Percentiles rank a stretch among this genome's conserved stretches.
Evolutionary conservation across 148 eudicot species (phyloP).

Genomic region (Salicornia ramosissima): DNA sequence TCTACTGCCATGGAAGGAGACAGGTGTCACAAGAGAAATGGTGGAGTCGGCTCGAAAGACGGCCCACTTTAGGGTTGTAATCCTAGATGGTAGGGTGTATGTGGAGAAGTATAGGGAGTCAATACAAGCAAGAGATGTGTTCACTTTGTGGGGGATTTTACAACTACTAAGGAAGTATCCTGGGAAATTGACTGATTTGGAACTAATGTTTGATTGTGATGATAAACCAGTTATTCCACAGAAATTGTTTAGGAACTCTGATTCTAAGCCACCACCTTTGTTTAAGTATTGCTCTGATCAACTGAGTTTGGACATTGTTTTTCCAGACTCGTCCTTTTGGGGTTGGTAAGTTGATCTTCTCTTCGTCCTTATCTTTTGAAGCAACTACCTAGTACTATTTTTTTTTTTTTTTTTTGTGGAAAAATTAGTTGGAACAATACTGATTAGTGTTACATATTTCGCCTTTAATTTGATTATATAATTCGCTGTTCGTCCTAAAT

Average conservation of each 20-base stretch:
- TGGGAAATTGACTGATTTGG: slow-evolving; percentile 72
- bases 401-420: too few species aligned
- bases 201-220: slow-evolving; percentile 62
- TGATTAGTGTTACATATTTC: too few species aligned
- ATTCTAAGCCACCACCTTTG: slow-evolving; percentile 55
- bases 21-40: slow-evolving; percentile 61
- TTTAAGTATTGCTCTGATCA: slow-evolving; percentile 70
- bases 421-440: too few species aligned
- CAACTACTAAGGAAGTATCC: slow-evolving; percentile 71
- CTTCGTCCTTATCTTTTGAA: too few species aligned
- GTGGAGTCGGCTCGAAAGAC: slow-evolving; percentile 48
- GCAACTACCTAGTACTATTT: too few species aligned
- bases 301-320: slow-evolving; percentile 61
- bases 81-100: slow-evolving; percentile 54
- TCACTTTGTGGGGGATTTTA: slow-evolving; percentile 78
- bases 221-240: slow-evolving; percentile 48
- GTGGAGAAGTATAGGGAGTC: slow-evolving; percentile 52
- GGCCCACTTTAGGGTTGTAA: slow-evolving; percentile 58
- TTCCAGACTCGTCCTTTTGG: slow-evolving; percentile 96
- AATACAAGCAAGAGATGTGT: slow-evolving; percentile 55
- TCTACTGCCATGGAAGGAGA: slow-evolving; percentile 56
- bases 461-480: too few species aligned
- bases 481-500: too few species aligned
- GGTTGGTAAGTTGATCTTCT: slow-evolving; percentile 55
- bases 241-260: slow-evolving; percentile 21